Percentiles rank a stretch among this genome's conserved stretches.
phyloP scores from a whole-genome alignment of 2,329 filamentous ascomycete species.

The Neofusicoccum kwambonambiense region DNA sequence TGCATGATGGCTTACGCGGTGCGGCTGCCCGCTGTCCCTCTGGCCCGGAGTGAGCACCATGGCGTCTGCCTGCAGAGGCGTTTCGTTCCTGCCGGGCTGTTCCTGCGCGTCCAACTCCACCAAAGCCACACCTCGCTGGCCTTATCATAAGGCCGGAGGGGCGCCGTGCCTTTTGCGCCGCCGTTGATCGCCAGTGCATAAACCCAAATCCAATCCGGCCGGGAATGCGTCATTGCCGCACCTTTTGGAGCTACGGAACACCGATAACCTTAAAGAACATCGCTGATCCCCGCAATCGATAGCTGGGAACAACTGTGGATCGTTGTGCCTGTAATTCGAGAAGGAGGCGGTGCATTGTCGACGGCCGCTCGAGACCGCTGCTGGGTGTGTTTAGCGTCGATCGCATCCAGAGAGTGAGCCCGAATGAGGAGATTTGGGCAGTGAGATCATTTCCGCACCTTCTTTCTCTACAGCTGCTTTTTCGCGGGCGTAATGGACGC shows the following conservation, averaged over 20 bases:
- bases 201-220: neutral
- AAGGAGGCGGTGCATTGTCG: neutral
- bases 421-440: neutral
- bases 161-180: neutral
- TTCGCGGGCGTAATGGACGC: neutral
- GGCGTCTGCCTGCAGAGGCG: neutral
- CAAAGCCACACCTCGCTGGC: neutral
- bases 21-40: neutral
- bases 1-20: neutral
- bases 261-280: constrained; percentile 8
- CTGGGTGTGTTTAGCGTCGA: neutral
- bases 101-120: neutral
- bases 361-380: neutral
- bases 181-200: neutral
- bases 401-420: neutral
- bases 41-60: neutral
- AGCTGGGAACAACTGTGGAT: neutral
- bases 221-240: constrained; percentile 6
- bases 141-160: neutral
- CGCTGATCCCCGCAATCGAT: neutral
- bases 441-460: neutral
- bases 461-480: neutral
- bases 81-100: neutral
- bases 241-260: neutral
- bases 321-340: neutral